These are phyloP conservation scores for Endotrypanum monterogeii DNA, from an alignment of 208 protist species.

Conservation along the genomic window DNA sequence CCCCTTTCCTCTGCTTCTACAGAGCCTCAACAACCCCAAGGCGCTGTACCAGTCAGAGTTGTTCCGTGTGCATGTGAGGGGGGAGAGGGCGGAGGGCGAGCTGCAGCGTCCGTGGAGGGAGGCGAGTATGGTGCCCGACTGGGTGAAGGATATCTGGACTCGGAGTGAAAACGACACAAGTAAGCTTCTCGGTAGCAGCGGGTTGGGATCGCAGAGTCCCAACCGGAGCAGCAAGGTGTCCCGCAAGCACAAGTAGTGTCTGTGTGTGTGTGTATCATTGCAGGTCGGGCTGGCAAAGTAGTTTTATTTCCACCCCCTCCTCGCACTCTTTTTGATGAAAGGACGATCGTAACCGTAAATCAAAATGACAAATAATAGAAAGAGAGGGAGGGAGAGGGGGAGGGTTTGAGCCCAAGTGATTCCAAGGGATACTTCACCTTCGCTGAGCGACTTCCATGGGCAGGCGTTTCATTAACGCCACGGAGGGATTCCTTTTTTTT, in stretches of 20 bases:
- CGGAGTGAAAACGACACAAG: conserved; percentile 43
- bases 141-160: conserved; percentile 56
- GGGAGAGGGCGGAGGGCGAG: conserved; percentile 41
- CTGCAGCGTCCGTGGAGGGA: conserved; percentile 82
- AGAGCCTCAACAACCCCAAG: conserved; percentile 82
- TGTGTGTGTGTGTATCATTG: neutral
- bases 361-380: neutral
- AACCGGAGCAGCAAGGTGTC: conserved; percentile 20
- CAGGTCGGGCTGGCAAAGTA: too few species aligned
- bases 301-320: neutral
- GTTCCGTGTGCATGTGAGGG: conserved; percentile 64
- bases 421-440: neutral
- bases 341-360: neutral
- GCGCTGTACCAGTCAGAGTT: conserved; percentile 65
- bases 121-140: conserved; percentile 52
- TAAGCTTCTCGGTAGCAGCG: conserved; percentile 21
- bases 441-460: too few species aligned
- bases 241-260: conserved; percentile 34
- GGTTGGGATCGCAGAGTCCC: conserved; percentile 4
- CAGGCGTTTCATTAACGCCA: too few species aligned
- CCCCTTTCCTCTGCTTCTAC: conserved; percentile 79
- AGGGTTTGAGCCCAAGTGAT: too few species aligned
- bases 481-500: too few species aligned
- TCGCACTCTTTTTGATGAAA: neutral
- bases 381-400: too few species aligned